phyloP scores from a whole-genome alignment of 1,284 basidiomycete genomes.

The Rhodotorula sp. region DNA sequence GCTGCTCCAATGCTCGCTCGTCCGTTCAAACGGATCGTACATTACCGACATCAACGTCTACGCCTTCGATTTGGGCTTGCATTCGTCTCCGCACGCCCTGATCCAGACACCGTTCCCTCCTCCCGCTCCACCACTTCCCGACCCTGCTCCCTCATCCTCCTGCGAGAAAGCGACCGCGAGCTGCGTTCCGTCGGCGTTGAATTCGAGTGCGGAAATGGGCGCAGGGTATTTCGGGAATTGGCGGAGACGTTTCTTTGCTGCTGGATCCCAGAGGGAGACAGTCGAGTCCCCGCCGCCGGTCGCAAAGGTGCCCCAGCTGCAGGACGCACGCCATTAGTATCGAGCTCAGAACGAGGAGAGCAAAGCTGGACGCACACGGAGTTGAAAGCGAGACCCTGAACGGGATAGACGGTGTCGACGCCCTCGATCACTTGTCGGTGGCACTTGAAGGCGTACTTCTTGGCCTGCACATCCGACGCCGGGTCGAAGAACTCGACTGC shows the following conservation, averaged over 20 bases:
- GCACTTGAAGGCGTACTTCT: conserved; percentile 98
- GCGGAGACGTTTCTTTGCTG: conserved; percentile 89
- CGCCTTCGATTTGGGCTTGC: conserved; percentile 44
- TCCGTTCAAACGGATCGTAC: neutral
- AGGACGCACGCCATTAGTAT: conserved; percentile 50
- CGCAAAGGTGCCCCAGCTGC: conserved; percentile 80
- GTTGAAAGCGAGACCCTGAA: conserved; percentile 92
- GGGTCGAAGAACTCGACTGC: conserved; percentile 97
- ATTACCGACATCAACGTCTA: neutral
- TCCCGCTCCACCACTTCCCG: conserved; percentile 38
- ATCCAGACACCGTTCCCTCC: conserved; percentile 48
- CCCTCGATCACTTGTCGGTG: conserved; percentile 86
- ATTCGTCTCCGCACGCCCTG: conserved; percentile 53
- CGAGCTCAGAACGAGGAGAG: neutral
- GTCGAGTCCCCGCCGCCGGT: conserved; percentile 89
- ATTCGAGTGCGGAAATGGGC: conserved; percentile 68
- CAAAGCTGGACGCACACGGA: conserved; percentile 61
- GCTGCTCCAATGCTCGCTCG: no score
- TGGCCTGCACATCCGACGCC: conserved; percentile 68
- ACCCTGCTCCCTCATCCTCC: conserved; percentile 59
- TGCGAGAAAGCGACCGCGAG: conserved; percentile 83
- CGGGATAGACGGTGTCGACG: conserved; percentile 97
- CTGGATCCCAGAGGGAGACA: conserved; percentile 94
- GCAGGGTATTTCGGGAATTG: conserved; percentile 78
- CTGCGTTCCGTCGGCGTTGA: conserved; percentile 76